Base-by-base conservation (phyloP, 805 yeast species). In the Spathaspora hagerdaliae region DNA sequence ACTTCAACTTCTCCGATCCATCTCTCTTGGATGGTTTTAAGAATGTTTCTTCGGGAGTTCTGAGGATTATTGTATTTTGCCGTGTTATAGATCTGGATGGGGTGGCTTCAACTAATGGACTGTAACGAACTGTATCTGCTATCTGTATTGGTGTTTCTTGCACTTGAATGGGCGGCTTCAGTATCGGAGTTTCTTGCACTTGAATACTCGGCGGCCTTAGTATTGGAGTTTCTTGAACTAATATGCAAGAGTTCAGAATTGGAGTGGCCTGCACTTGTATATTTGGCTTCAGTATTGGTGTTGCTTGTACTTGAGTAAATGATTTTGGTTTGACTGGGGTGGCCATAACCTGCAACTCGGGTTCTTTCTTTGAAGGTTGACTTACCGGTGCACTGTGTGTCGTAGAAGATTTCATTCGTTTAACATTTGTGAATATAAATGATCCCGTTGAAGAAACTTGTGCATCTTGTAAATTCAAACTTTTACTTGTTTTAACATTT, bases 221-320 rank as follows among this genome's bases (percentile, higher is more conserved):
- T n/a, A 3, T 42, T 37, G 39, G 39, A 5, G 19, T 37, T 13
- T 8, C 39, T 14, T 19, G 9, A 11, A 29, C 32, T 11, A 11
- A 29, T 29, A 29, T 9, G 12, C 5, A 3, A 9, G 32, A 9
- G 12, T 29, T 27, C 34, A 27, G 15, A 11, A 36, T 51, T 3
- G 70, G 71, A 1, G 70, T 65, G 3, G 64, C 63, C 38, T 56
- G 61, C 5, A 64, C 61, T 42, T 64, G 65, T 8, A 19, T 39
- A 10, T 29, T 35, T 7, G 35, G 24, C 15, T 33, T 32, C 39
- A 27, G 15, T 10, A 36, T 51, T 3, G 71, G 71, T 1, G 70
- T 65, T 5, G 63, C 63, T 38, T 56, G 61, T 5, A 64, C 61
- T 42, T 64, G 65, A 7, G 61, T 50, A 29, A 53, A 43, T 15